Conservation (phyloP, 371 early-diverging fungal species). For the Rhizomucor miehei region DNA sequence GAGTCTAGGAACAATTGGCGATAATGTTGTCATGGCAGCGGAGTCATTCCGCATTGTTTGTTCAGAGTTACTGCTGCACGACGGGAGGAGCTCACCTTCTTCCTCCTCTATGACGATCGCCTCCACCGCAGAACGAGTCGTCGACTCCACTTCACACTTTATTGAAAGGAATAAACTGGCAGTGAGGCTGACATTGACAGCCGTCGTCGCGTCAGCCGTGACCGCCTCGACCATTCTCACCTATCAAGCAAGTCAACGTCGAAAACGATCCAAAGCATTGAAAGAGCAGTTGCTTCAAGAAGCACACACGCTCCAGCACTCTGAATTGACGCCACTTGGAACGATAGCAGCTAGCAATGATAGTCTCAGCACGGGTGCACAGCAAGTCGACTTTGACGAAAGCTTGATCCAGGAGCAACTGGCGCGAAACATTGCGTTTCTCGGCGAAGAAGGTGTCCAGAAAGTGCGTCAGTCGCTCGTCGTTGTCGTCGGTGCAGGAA, state of each 20-base stretch:
- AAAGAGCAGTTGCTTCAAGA: conserved; percentile 22
- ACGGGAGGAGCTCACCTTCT: background rate
- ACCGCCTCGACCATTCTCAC: conserved; percentile 55
- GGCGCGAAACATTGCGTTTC: conserved; percentile 83
- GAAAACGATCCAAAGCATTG: conserved; percentile 22
- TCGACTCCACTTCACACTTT: background rate
- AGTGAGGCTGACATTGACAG: conserved; percentile 34
- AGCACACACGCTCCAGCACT: background rate
- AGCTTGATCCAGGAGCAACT: conserved; percentile 82
- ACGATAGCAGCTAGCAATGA: background rate
- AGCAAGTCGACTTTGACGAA: conserved; percentile 44
- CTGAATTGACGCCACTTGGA: conserved; percentile 3
- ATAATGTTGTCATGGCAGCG: too few species aligned
- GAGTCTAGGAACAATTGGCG: too few species aligned
- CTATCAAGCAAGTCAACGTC: conserved; percentile 41
- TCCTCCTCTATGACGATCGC: conserved; percentile 2
- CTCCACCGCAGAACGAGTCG: background rate
- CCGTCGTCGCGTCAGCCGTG: conserved; percentile 54
- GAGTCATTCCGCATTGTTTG: too few species aligned
- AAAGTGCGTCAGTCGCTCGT: conserved; percentile 71
- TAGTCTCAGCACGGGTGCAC: background rate
- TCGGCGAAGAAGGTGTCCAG: conserved; percentile 79
- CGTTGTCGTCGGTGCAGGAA: conserved; percentile 94
- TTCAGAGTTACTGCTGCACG: too few species aligned
- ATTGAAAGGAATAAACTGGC: conserved; percentile 1